phyloP scores from a whole-genome alignment of 345 rosid genomes.

The Euphorbia peplus region DNA sequence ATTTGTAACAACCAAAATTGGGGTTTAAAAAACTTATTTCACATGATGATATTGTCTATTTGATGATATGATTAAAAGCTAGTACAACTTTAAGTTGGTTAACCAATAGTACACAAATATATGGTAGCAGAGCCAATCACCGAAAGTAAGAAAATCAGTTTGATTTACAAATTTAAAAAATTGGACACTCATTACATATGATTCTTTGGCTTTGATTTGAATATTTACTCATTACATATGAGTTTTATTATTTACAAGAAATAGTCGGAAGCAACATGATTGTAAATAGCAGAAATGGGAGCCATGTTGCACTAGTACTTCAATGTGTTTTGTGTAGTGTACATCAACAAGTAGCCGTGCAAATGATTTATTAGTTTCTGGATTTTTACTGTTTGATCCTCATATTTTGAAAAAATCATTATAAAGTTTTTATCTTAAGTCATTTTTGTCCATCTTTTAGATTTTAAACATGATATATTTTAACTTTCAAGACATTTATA shows the following conservation, averaged over 20 bases:
- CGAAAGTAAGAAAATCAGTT: not conserved
- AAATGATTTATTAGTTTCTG: too few species aligned
- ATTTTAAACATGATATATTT: too few species aligned
- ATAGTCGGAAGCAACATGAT: conserved; percentile 10
- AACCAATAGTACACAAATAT: not conserved
- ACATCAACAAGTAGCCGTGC: not conserved
- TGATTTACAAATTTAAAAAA: not conserved
- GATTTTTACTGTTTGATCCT: too few species aligned
- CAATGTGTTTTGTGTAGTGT: conserved; percentile 6
- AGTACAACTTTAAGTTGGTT: not conserved
- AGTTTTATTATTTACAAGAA: too few species aligned
- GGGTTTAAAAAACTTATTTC: not conserved
- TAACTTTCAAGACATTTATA: too few species aligned
- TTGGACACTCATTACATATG: not conserved
- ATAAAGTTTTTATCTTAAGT: too few species aligned
- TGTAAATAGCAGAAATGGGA: conserved; percentile 18
- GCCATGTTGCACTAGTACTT: conserved; percentile 30
- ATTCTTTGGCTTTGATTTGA: too few species aligned
- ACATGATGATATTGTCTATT: conserved; percentile 8
- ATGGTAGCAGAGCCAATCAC: not conserved
- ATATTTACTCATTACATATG: too few species aligned
- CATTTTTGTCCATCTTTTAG: too few species aligned
- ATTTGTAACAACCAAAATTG: conserved; percentile 4
- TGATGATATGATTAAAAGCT: conserved; percentile 3
- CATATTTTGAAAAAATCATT: too few species aligned